Base-by-base conservation (phyloP, 208 protist genomes). In the Acanthamoeba polyphaga region DNA sequence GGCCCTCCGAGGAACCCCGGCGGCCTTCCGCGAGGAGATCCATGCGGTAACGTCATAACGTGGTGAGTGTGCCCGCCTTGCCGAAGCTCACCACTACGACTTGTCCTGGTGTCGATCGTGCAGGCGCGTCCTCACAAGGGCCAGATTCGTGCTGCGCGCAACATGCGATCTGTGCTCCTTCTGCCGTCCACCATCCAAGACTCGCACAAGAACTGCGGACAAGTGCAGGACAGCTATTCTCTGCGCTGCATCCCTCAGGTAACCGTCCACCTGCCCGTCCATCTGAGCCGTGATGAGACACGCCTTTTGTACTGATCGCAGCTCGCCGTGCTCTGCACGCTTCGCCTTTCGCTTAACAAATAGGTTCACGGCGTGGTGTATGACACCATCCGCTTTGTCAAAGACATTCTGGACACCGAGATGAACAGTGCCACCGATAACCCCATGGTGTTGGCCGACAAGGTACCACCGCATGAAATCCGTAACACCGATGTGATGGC, bases 351-450 rank as follows among this genome's bases (percentile, higher is more conserved):
- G 80, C 9, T 29, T 22, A 3, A 10, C 15, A 24, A 5, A 64
- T 46, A 96, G 89, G 96, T 98, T 10, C 97, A 98, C 84, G 98
- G 98, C 64, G 91, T 98, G 3, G 89, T 94, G 24, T 94, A 96
- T 17, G 98, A 98, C 87, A 97, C 98, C 7, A 93, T 99, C 22
- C 95, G 95, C 27, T 98, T 98, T 90, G 97, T 98, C 8, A 88
- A 95, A n/a, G 55, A 55, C 9, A 96, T 99, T 51, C 85, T 99
- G 32, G 95, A 85, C 1, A 97, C 95, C 2, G 98, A 99, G 84
- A 96, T 99, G 38, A 99, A 99, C 89, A 97, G 95, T 62, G 98
- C 96, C 13, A 99, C 98, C 6, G 98, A 99, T 85, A 99, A 99
- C 93, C 98, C 98, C 43, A 98, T 99, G 96, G 98, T 99, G 24